phyloP scores from a whole-genome alignment of 164 flowering plant genomes.

The Vitis vinifera region ASM3070453v1 NC_081823.1:25268001-25268500 shows the following conservation, averaged over 20 bases:
- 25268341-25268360: no score
- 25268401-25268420: no score
- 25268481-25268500: conserved; percentile 66
- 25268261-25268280: conserved; percentile 31
- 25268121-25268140: conserved; percentile 64
- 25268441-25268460: conserved; percentile 51
- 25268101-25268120: conserved; percentile 85
- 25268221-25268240: conserved; percentile 69
- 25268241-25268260: conserved; percentile 86
- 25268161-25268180: conserved; percentile 64
- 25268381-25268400: no score
- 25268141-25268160: conserved; percentile 59
- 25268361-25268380: no score
- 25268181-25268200: conserved; percentile 74
- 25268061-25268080: no score
- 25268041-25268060: no score
- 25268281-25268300: no score
- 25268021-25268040: no score
- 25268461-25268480: conserved; percentile 49
- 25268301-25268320: no score
- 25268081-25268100: conserved; percentile 19
- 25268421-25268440: no score
- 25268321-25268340: no score
- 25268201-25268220: conserved; percentile 51
- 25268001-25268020: no score